Evolutionary conservation across 2,329 filamentous ascomycete genomes (phyloP), one percentile per base, ranked within the genome.

Genomic region (Furcasterigmium sp.): DNA sequence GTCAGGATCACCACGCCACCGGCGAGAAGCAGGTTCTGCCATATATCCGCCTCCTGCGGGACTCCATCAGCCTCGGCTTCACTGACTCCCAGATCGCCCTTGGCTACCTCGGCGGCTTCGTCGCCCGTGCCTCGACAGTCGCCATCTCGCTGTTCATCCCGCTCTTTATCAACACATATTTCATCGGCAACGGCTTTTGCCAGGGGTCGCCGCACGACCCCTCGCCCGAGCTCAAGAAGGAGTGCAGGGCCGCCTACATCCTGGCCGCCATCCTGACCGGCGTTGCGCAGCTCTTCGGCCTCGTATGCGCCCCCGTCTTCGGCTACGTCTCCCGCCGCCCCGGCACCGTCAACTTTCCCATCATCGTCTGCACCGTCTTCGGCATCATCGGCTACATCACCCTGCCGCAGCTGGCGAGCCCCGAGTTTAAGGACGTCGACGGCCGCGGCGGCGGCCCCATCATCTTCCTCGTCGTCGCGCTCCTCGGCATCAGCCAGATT

Each of bases 111-210:
- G 93, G 91, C 49, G 93, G 93, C 2, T 96, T 97, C 56, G 91
- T 98, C 3, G 91, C 91, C 9, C 82, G 93, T 44, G 91, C 93
- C 8, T 96, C 91, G 1, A 95, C 90, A 0, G 93, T 98, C 5
- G 91, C 87, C 41, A 95, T 98, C 51, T 94, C 89, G 1, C 78
- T 97, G 6, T 98, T 97, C 66, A 86, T 98, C 42, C 93, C 93
- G 1, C 76, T 98, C 2, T 94, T 87, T 58, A 82, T 96, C 54
- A 97, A 97, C 60, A 84, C 88, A 19, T 95, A 88, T 63, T 97
- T 91, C 63, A 86, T 91, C 50, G 70, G 73, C 39, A 84, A 85
- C 42, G 91, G 89, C 3, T 84, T 87, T 51, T 97, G 93, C 67
- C 75, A 80, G 32, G 79, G 78, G 14, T 77, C 75, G 0, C 80